phyloP scores from a whole-genome alignment of 2,329 filamentous ascomycete genomes.

The Calcarisporium arbuscula region DNA sequence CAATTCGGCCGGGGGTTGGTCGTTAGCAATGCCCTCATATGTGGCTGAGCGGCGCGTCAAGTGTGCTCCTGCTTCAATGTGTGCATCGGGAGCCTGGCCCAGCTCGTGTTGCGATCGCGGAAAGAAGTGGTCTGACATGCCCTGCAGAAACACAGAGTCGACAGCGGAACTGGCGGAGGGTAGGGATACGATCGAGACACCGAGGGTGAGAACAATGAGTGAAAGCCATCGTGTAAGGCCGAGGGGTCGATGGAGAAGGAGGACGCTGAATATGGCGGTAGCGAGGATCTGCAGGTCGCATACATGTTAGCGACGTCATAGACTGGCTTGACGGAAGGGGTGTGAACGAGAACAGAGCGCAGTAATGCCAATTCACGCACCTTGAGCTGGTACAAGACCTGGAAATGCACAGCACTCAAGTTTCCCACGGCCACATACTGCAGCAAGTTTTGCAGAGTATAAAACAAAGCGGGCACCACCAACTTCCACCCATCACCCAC shows the following conservation, averaged over 20 bases:
- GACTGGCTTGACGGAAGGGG: no score
- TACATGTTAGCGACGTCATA: no score
- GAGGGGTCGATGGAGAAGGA: constrained; percentile 66
- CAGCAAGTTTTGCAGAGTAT: constrained; percentile 87
- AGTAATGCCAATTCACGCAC: no score
- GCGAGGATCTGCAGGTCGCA: constrained; percentile 61
- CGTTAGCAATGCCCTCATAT: constrained; percentile 77
- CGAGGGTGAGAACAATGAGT: constrained; percentile 70
- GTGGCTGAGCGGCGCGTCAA: constrained; percentile 68
- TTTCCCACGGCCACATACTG: constrained; percentile 91
- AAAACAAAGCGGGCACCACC: constrained; percentile 79
- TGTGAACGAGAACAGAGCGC: no score
- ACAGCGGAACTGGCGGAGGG: constrained; percentile 51
- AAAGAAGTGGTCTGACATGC: constrained; percentile 63
- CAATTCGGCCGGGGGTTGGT: constrained; percentile 39
- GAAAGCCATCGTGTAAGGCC: constrained; percentile 72
- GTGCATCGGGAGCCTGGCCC: constrained; percentile 40
- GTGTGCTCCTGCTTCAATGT: constrained; percentile 15
- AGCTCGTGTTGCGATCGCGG: constrained; percentile 74
- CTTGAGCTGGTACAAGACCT: constrained; percentile 90
- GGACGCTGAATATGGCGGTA: constrained; percentile 79
- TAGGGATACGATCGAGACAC: constrained; percentile 80
- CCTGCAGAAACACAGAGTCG: constrained; percentile 54
- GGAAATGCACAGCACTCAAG: constrained; percentile 85
- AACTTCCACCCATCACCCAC: constrained; percentile 92